Evolutionary conservation across 305 asterid species (phyloP), one percentile per base, ranked within the genome.

Genomic region (Euphrasia arctica): DNA sequence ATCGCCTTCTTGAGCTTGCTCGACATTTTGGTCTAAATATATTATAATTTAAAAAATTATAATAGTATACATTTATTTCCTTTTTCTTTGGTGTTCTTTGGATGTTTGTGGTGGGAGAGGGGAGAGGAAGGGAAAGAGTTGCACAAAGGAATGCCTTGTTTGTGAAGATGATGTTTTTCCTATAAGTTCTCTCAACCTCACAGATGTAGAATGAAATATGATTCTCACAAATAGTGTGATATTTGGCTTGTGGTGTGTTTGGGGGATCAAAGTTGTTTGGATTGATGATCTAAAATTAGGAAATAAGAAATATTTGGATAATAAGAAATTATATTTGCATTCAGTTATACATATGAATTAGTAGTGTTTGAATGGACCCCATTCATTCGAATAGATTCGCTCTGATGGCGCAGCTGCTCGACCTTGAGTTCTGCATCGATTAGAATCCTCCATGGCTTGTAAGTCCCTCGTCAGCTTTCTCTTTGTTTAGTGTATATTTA

Each of bases 351-450:
- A 49, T 2, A 5, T n/a, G 1, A 15, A 49, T 49, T 48, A 49
- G 15, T 49, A 5, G 5, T 14, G 18, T 47, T 12, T 47, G 0
- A 11, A 47, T 47, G 2, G 15, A 3, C 52, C n/a, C 52, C 52
- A 47, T 47, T 25, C 27, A 25, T 25, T 0, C 27, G 27, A 25
- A 25, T 25, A 25, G 2, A 48, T 15, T 11, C 54, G 2, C 82
- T 65, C 98, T 96, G 67, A 91, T 88, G 98, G 98, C 88, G 6
- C 98, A 88, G 78, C 96, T 91, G 41, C 96, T 86, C 59, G 98
- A 88, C 96, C 95, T 91, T 43, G 95, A 88, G 64, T 88, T 86
- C 75, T 91, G 98, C 95, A 91, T 91, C 79, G 98, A 91, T 81
- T 91, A 96, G 41, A 91, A 91, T 69, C 98, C 96, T 52, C 90